These are phyloP conservation scores for Calonectria leucothoes DNA, from an alignment of 2,329 filamentous ascomycete genomes.

Conservation along the genomic window DNA sequence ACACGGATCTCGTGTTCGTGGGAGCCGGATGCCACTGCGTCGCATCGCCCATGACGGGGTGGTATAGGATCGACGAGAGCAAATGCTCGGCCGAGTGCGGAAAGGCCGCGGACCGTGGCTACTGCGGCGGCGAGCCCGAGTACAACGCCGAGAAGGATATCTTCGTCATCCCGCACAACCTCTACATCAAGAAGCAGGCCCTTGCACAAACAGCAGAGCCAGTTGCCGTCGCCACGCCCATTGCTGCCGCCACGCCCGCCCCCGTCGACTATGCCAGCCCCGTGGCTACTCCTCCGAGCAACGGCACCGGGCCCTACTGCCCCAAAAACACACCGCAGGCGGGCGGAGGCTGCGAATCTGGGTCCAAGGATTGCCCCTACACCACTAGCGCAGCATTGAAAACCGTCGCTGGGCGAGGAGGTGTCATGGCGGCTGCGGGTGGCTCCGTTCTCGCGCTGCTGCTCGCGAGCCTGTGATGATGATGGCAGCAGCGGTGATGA, in stretches of 20 bases:
- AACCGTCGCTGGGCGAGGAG: not conserved
- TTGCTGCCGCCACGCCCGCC: not conserved
- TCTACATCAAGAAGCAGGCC: not conserved
- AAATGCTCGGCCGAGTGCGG: not conserved
- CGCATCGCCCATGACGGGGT: not conserved
- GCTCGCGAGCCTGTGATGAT: not conserved
- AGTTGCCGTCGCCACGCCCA: not conserved
- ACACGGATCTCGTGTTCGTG: not conserved
- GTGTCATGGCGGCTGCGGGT: not conserved
- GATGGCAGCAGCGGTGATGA: not conserved
- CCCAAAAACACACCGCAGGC: not conserved
- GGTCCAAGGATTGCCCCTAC: not conserved
- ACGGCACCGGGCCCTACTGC: not conserved
- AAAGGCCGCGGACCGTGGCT: not conserved
- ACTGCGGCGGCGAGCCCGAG: constrained; percentile 2
- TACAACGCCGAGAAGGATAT: not conserved
- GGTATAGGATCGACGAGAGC: not conserved
- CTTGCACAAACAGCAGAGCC: not conserved
- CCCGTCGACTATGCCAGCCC: not conserved
- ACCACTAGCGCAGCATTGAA: not conserved
- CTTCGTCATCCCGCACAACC: not conserved
- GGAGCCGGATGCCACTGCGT: constrained; percentile 7
- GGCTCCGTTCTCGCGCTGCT: not conserved
- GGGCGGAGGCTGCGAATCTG: not conserved
- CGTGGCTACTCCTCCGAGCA: constrained; percentile 2